Percentiles rank a stretch among this genome's conserved stretches.
These are phyloP conservation scores for Aspergillus brunneoviolaceus DNA, from an alignment of 2,329 filamentous ascomycete species.

Conservation along the genomic window DNA sequence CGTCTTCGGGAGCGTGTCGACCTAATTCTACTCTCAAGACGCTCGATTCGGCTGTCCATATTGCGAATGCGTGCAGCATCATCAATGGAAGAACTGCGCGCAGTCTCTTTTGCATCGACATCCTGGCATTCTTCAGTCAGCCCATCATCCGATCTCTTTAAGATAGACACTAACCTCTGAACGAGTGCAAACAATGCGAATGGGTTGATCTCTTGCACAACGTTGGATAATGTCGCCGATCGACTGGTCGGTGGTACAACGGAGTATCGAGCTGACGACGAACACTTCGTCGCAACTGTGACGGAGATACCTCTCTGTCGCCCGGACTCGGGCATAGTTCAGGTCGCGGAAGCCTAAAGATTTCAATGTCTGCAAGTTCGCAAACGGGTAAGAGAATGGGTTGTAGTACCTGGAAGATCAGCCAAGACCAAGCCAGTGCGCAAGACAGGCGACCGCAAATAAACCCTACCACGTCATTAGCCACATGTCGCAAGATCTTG, in stretches of 20 bases:
- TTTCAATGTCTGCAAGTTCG: background rate
- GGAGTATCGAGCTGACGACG: constrained; percentile 19
- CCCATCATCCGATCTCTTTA: background rate
- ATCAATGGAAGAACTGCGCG: background rate
- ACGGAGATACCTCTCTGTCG: constrained; percentile 23
- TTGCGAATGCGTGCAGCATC: background rate
- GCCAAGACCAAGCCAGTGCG: constrained; percentile 22
- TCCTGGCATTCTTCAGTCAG: constrained; percentile 1
- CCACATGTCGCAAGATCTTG: background rate
- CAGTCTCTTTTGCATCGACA: constrained; percentile 14
- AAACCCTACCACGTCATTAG: constrained; percentile 18
- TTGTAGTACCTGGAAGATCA: constrained; percentile 21
- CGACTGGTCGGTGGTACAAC: constrained; percentile 19
- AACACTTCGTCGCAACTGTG: constrained; percentile 25
- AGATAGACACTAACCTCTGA: constrained; percentile 14
- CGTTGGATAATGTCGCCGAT: constrained; percentile 15
- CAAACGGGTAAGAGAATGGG: background rate
- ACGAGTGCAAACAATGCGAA: constrained; percentile 22
- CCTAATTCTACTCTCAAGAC: background rate
- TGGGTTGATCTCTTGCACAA: constrained; percentile 8
- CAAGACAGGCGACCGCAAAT: constrained; percentile 20
- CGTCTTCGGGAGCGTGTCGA: background rate
- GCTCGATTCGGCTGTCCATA: background rate
- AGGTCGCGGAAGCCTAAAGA: constrained; percentile 22
- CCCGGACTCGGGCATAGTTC: constrained; percentile 21